Conservation (phyloP, 495 filamentous ascomycete species). For the Symbiotaphrina buchneri region DNA sequence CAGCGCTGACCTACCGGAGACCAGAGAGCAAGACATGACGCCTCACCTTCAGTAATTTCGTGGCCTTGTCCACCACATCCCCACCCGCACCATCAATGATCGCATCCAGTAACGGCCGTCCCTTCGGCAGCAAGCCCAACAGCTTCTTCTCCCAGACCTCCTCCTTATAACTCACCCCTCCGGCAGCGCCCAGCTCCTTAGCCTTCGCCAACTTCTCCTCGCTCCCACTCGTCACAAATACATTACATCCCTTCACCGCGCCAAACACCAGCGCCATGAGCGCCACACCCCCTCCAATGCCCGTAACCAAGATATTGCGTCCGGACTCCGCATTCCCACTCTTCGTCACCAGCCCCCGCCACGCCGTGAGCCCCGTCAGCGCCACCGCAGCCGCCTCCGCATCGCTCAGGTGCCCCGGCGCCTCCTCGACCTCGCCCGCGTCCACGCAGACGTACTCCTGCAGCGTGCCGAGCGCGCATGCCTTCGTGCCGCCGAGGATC, state of each 20-base stretch:
- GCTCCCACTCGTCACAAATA: conserved; percentile 45
- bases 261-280: conserved; percentile 48
- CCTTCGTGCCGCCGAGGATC: conserved; percentile 51
- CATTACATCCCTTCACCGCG: conserved; percentile 35
- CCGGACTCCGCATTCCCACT: conserved; percentile 31
- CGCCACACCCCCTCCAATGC: conserved; percentile 65
- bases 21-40: conserved; percentile 5
- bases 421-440: conserved; percentile 47
- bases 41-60: conserved; percentile 31
- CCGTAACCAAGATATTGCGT: conserved; percentile 46
- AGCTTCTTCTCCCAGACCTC: conserved; percentile 49
- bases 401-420: conserved; percentile 44
- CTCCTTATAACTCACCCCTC: conserved; percentile 44
- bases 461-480: conserved; percentile 39
- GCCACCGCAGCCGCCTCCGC: conserved; percentile 64
- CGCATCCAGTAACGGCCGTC: conserved; percentile 37
- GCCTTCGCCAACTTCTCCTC: conserved; percentile 42
- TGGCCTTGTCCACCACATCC: conserved; percentile 35
- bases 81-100: conserved; percentile 63
- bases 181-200: conserved; percentile 37
- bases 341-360: conserved; percentile 62
- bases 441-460: conserved; percentile 48
- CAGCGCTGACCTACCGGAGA: conserved; percentile 6
- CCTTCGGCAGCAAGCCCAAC: conserved; percentile 25
- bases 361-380: conserved; percentile 66